Evolutionary conservation across 2,329 filamentous ascomycete species (phyloP).

Genomic region (Aspergillus caelatus): DNA sequence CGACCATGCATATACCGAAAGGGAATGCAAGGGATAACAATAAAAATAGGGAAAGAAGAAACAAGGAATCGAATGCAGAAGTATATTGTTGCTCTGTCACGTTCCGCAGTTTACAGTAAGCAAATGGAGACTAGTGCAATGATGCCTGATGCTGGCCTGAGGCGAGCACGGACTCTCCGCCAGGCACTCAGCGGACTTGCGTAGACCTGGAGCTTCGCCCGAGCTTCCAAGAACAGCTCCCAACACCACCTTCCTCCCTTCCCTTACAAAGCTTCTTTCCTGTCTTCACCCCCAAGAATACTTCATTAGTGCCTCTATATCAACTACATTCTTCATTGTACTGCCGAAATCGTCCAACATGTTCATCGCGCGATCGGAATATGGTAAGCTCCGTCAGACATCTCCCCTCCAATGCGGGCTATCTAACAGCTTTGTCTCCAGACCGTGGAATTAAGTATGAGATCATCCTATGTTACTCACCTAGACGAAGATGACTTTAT

Average conservation of each 20-base stretch:
- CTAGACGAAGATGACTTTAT: slow-evolving; percentile 11
- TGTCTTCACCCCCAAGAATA: slow-evolving; percentile 6
- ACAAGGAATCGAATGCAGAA: not conserved
- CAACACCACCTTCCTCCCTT: slow-evolving; percentile 15
- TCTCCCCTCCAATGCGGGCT: slow-evolving; percentile 30
- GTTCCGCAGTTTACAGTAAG: slow-evolving; percentile 15
- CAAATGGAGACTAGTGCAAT: slow-evolving; percentile 6
- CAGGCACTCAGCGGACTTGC: slow-evolving; percentile 40
- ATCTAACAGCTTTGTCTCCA: slow-evolving; percentile 50
- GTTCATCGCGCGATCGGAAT: slow-evolving; percentile 99
- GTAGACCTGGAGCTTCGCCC: slow-evolving; percentile 39
- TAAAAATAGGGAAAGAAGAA: not conserved
- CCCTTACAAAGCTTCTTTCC: slow-evolving; percentile 7
- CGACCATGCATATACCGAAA: slow-evolving; percentile 27
- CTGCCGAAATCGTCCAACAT: slow-evolving; percentile 62
- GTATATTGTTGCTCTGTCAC: slow-evolving; percentile 12
- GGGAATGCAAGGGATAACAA: not conserved
- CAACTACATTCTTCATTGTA: slow-evolving; percentile 6
- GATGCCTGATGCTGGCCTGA: slow-evolving; percentile 26
- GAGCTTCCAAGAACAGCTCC: slow-evolving; percentile 28
- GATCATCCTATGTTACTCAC: slow-evolving; percentile 10
- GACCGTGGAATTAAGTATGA: slow-evolving; percentile 96
- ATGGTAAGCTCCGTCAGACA: slow-evolving; percentile 68
- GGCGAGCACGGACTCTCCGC: slow-evolving; percentile 22
- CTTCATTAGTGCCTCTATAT: not conserved